phyloP scores from a whole-genome alignment of 78 protist species.

The Protostelium mycophagum region DNA sequence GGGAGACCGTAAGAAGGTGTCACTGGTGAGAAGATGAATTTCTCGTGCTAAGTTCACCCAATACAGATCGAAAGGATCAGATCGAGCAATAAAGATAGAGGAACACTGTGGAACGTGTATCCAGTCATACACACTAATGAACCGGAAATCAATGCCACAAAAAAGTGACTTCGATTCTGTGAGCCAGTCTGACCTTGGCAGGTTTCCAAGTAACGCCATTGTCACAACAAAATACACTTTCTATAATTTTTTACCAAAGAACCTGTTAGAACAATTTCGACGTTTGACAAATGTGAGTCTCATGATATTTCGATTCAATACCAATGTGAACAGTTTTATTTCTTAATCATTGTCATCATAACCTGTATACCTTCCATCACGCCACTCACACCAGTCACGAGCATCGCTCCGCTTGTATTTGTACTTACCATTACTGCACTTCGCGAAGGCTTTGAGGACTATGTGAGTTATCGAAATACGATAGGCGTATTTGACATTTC shows the following conservation, averaged over 20 bases:
- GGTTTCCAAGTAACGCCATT: constrained; percentile 6
- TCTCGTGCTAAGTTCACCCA: background rate
- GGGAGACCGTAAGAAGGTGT: background rate
- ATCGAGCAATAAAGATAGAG: background rate
- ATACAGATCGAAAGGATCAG: background rate
- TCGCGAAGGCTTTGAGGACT: constrained; percentile 33
- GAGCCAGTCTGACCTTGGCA: background rate
- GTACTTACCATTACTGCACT: constrained; percentile 4
- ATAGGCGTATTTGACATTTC: background rate
- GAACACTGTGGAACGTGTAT: background rate
- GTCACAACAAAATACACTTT: constrained; percentile 29
- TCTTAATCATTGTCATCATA: constrained; percentile 43
- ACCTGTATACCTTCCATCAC: constrained; percentile 30
- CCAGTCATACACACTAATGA: background rate
- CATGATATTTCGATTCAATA: background rate
- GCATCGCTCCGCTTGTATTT: constrained; percentile 17
- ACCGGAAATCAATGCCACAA: background rate
- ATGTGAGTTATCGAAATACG: constrained; percentile 5
- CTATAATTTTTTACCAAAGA: constrained; percentile 17
- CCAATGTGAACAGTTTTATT: constrained; percentile 44
- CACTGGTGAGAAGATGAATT: background rate
- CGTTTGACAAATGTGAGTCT: constrained; percentile 7
- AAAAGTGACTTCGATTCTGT: background rate
- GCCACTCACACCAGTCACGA: constrained; percentile 22
- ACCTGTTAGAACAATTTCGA: constrained; percentile 35